Evolutionary conservation across 345 rosid genomes (phyloP).

Genomic region (Moricandia moricandioides): DNA sequence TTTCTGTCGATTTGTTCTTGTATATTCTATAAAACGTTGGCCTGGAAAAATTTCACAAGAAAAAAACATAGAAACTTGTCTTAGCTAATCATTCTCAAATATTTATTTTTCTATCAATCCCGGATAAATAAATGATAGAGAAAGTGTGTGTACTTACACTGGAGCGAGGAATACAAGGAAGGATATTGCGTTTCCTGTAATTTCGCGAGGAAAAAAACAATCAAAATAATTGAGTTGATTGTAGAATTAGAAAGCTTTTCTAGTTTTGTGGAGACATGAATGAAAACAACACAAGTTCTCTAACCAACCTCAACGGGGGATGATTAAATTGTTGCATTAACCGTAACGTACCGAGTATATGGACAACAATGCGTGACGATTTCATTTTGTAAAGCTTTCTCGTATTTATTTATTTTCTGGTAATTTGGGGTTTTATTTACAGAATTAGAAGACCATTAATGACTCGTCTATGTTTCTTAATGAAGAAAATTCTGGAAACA

Average conservation of each 20-base stretch:
- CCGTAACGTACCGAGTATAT: slow-evolving; percentile 29
- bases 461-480: neutral
- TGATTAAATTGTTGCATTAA: slow-evolving; percentile 27
- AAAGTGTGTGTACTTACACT: slow-evolving; percentile 41
- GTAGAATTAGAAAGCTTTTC: slow-evolving; percentile 17
- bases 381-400: slow-evolving; percentile 17
- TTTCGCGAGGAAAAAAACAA: neutral
- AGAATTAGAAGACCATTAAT: slow-evolving; percentile 1
- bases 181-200: slow-evolving; percentile 74
- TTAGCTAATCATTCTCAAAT: neutral
- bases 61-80: neutral
- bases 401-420: slow-evolving; percentile 6
- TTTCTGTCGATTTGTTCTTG: slow-evolving; percentile 69
- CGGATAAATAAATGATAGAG: too few species aligned
- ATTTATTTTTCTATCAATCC: neutral
- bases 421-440: neutral
- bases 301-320: slow-evolving; percentile 23
- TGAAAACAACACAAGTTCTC: neutral
- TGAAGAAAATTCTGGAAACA: slow-evolving; percentile 11
- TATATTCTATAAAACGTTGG: slow-evolving; percentile 72
- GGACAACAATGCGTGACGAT: slow-evolving; percentile 37
- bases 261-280: slow-evolving; percentile 11
- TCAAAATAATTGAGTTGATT: neutral
- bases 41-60: slow-evolving; percentile 38
- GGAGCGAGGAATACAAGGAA: slow-evolving; percentile 78